phyloP scores from a whole-genome alignment of 2,329 filamentous ascomycete species.

The Xylaria sp. region DNA sequence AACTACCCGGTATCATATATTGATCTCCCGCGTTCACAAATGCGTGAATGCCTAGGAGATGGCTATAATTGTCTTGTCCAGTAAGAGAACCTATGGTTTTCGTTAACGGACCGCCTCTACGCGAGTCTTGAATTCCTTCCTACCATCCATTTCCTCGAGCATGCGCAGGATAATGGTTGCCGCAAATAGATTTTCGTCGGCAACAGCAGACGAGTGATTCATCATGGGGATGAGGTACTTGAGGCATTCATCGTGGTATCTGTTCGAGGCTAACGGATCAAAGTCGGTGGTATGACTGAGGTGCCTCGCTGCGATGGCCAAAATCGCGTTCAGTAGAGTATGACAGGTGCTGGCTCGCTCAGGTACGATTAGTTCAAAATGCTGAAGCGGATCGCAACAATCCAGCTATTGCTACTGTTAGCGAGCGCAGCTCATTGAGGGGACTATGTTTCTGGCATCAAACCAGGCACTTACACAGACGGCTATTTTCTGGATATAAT shows the following conservation, averaged over 20 bases:
- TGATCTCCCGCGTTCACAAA: conserved; percentile 58
- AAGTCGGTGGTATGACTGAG: conserved; percentile 61
- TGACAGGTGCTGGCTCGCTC: conserved; percentile 62
- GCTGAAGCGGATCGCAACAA: conserved; percentile 51
- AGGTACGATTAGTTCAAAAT: conserved; percentile 66
- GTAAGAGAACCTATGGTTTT: conserved; percentile 53
- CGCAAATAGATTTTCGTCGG: conserved; percentile 65
- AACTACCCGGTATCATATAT: conserved; percentile 54
- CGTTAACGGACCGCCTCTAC: conserved; percentile 37
- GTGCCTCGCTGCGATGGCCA: conserved; percentile 66
- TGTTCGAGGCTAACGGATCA: conserved; percentile 61
- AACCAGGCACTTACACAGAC: conserved; percentile 49
- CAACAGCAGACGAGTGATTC: conserved; percentile 52
- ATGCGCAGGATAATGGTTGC: conserved; percentile 64
- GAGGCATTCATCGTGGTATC: conserved; percentile 66
- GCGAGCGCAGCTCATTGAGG: conserved; percentile 11
- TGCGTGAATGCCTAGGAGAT: conserved; percentile 59
- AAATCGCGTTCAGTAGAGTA: conserved; percentile 66
- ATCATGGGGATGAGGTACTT: conserved; percentile 61
- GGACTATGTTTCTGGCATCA: not conserved
- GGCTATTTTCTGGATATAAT: conserved; percentile 52
- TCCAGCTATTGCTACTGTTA: conserved; percentile 47
- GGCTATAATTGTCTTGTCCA: conserved; percentile 60
- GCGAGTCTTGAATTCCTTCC: conserved; percentile 33
- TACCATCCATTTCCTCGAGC: conserved; percentile 59